Conservation (phyloP, 164 flowering plant genomes). For the Chimonanthus praecox region DNA sequence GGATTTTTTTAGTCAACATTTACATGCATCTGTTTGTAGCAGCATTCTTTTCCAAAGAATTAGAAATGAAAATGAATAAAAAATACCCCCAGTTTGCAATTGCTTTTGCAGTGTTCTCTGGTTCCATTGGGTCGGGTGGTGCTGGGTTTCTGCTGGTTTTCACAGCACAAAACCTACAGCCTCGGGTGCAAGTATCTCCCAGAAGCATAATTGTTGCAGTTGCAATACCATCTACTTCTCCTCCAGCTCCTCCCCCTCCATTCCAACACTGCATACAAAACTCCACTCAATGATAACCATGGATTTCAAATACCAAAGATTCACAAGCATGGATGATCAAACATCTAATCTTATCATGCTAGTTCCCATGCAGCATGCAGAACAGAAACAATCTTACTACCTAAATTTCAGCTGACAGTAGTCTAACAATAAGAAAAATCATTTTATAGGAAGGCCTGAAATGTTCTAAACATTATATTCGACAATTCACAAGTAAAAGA, state of each 20-base stretch:
- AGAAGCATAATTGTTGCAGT: constrained; percentile 96
- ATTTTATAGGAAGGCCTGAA: too few relatives aligned
- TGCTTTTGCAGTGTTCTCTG: constrained; percentile 84
- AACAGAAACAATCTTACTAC: too few relatives aligned
- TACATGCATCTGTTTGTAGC: background rate
- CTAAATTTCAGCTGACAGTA: too few relatives aligned
- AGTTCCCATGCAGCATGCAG: too few relatives aligned
- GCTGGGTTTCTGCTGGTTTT: constrained; percentile 88
- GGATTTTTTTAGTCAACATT: too few relatives aligned
- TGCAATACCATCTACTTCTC: constrained; percentile 69
- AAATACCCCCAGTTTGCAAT: constrained; percentile 93
- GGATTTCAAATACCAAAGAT: background rate
- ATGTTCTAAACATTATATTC: too few relatives aligned
- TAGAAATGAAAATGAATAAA: background rate
- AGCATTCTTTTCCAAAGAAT: background rate
- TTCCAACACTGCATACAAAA: constrained; percentile 72
- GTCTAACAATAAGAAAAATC: too few relatives aligned
- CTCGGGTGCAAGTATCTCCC: constrained; percentile 96
- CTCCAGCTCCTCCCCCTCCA: constrained; percentile 50
- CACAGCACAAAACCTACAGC: constrained; percentile 96
- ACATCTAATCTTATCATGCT: background rate
- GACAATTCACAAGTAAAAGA: too few relatives aligned
- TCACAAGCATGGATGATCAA: background rate
- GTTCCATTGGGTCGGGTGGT: constrained; percentile 94
- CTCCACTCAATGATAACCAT: background rate